Evolutionary conservation across 2,329 filamentous ascomycete genomes (phyloP).

Genomic region (Trichophyton simii): DNA sequence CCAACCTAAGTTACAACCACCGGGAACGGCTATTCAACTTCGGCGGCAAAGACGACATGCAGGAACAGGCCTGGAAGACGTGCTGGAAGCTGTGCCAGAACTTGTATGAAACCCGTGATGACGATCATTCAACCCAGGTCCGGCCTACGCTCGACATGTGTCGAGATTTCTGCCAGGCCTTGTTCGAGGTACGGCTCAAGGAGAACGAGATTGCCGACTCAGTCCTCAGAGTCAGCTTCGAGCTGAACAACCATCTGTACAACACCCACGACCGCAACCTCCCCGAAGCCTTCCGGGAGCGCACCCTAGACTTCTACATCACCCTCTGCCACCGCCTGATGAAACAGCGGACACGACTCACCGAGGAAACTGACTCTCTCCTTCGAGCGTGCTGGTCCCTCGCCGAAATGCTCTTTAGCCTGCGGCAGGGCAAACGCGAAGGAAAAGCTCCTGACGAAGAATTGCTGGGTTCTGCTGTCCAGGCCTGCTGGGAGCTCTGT

Average conservation of each 20-base stretch:
- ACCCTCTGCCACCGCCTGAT: conserved; percentile 90
- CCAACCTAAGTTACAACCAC: conserved; percentile 71
- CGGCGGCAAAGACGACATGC: conserved; percentile 59
- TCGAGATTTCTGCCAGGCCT: conserved; percentile 78
- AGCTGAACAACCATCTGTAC: conserved; percentile 89
- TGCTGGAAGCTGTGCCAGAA: conserved; percentile 90
- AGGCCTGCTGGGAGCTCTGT: conserved; percentile 89
- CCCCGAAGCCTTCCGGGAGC: conserved; percentile 74
- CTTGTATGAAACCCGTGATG: conserved; percentile 68
- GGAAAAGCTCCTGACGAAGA: conserved; percentile 66
- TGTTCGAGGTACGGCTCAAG: conserved; percentile 73
- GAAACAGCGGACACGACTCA: conserved; percentile 73
- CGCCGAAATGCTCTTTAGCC: conserved; percentile 83
- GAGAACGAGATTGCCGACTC: conserved; percentile 73
- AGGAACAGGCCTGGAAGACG: conserved; percentile 82
- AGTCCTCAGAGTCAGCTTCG: conserved; percentile 80
- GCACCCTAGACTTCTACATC: conserved; percentile 88
- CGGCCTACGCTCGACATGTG: conserved; percentile 71
- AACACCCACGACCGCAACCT: conserved; percentile 77
- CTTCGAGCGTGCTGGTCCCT: conserved; percentile 79
- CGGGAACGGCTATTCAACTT: conserved; percentile 66
- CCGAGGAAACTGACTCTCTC: conserved; percentile 71
- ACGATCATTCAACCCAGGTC: conserved; percentile 55
- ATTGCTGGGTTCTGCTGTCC: conserved; percentile 71
- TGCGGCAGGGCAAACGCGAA: conserved; percentile 69